Evolutionary conservation across 1,284 basidiomycete genomes (phyloP).

Genomic region (Ganoderma lucidum): DNA sequence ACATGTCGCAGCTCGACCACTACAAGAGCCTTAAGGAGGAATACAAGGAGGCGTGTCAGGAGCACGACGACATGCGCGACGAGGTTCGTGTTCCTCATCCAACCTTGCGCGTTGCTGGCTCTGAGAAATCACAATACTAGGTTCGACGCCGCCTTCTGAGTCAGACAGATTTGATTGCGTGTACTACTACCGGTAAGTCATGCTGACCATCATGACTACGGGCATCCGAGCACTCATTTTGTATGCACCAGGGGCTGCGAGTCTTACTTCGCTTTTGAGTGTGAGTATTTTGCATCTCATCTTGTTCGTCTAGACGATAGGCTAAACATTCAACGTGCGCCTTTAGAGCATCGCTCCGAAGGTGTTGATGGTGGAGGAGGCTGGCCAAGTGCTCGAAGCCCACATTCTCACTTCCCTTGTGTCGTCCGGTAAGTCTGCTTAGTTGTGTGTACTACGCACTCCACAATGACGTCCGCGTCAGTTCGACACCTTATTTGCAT

Average conservation of each 20-base stretch:
- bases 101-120: not conserved
- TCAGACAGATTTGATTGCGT: conserved; percentile 69
- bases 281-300: conserved; percentile 41
- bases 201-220: not conserved
- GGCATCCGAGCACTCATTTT: not conserved
- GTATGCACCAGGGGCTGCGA: conserved; percentile 64
- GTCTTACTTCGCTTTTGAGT: conserved; percentile 62
- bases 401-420: conserved; percentile 71
- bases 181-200: conserved; percentile 68
- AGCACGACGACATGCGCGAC: conserved; percentile 47
- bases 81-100: conserved; percentile 37
- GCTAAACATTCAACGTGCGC: not conserved
- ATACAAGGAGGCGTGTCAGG: conserved; percentile 42
- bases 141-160: conserved; percentile 46
- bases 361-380: conserved; percentile 55
- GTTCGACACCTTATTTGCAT: conserved; percentile 37
- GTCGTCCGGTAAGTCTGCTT: conserved; percentile 38
- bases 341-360: conserved; percentile 45
- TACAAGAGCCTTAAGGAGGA: conserved; percentile 44
- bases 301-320: not conserved
- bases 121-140: not conserved
- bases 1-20: conserved; percentile 45
- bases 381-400: conserved; percentile 83
- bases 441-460: not conserved
- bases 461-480: not conserved